These are phyloP conservation scores for Hibiscus tridactylites DNA, from an alignment of 345 rosid genomes.

Conservation along the genomic window DNA sequence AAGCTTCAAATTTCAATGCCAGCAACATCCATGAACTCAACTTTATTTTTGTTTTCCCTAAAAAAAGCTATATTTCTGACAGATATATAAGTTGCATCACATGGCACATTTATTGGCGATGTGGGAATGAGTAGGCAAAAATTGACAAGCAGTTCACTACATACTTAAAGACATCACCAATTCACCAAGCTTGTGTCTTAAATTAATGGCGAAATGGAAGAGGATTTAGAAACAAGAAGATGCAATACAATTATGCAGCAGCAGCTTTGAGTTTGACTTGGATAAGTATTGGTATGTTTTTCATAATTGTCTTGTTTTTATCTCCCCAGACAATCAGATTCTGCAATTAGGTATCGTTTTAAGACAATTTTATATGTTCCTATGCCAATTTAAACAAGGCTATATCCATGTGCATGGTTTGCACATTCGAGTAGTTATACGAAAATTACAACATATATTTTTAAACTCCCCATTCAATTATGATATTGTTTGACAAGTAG, in stretches of 20 bases:
- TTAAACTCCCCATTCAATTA: too few species aligned
- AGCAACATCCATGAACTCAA: too few species aligned
- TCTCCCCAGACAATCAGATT: neutral
- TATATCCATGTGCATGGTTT: constrained; percentile 4
- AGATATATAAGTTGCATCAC: neutral
- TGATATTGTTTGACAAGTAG: too few species aligned
- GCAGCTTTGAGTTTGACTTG: neutral
- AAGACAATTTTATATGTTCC: neutral
- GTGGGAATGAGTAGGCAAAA: neutral
- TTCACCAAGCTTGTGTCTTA: neutral
- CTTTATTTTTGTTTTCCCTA: too few species aligned
- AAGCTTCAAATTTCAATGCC: too few species aligned
- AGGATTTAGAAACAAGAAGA: neutral
- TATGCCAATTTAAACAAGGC: neutral
- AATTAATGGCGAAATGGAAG: neutral
- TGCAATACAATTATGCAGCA: neutral
- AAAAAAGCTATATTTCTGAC: too few species aligned
- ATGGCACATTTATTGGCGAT: neutral
- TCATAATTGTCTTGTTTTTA: neutral
- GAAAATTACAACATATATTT: too few species aligned
- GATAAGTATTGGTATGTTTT: neutral
- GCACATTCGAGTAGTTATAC: neutral
- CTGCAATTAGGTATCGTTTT: neutral
- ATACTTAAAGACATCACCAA: neutral
- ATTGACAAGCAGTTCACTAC: neutral